Base-by-base conservation (phyloP, 306 rosid species). In the Crotalaria pallida region DNA sequence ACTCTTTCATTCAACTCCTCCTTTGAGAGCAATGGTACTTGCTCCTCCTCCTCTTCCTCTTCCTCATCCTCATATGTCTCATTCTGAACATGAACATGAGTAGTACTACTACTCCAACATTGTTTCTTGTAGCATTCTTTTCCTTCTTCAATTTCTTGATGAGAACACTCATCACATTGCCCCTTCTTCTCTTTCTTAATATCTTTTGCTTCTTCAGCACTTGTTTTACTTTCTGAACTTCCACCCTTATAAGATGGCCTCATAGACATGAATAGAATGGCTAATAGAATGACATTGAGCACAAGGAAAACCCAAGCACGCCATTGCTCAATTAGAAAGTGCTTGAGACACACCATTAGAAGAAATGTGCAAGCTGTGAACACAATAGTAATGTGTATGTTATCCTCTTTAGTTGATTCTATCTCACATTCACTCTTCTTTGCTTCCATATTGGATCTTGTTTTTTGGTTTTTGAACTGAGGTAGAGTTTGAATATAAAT, bases 1-100 rank as follows among this genome's bases (percentile, higher is more conserved):
- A 77, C 97, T 77, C 90, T 91, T 75, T 89, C 96, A 61, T 95
- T 89, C 84, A 94, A 79, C 65, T 89, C 97, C 79, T 89, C 97
- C 80, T 87, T 89, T 7, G 97, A 88, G 58, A 94, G 65, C 80
- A 49, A 43, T 41, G 80, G 51, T 15, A 50, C 78, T 21, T 68
- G 87, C 8, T 63, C 74, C 44, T 72, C 83, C 6, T 60, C 82
- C 12, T 9, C 77, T 0, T 38, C 78, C 1, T 41, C 83, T 0
- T 59, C 83, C 13, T 77, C 77, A 1, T 55, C 70, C 17, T 63
- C 80, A 9, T 45, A 79, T n/a, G 10, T 19, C 71, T 76, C 86
- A 40, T 64, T 77, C 23, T 50, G 21, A 6, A 55, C 73, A 24
- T 61, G 6, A 9, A 62, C 79, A 58, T 23, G 3, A 51, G 10